Base-by-base conservation (phyloP, 345 rosid genomes). In the Mallotus nudiflorus region DNA sequence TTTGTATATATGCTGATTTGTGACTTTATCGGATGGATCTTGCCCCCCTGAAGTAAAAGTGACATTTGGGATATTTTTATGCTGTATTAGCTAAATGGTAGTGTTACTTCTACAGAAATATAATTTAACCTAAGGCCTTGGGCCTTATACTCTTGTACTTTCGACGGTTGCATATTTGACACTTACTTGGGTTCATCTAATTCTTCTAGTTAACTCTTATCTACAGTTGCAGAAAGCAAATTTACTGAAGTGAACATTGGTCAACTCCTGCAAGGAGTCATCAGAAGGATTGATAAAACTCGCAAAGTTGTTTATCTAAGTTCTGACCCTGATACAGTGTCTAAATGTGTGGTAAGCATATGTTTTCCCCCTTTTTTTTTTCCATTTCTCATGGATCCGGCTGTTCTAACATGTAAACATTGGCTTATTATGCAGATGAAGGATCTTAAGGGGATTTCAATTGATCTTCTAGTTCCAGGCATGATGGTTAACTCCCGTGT, bases 391-490 rank as follows among this genome's bases (percentile, higher is more conserved):
- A 27, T 12, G 5, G 58, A 28, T 55, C 24, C 55, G 11, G 62
- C 28, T 48, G 33, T 54, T 68, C 49, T 68, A 59, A 66, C 50
- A 40, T 71, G 28, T 65, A 18, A 5, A 42, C 63, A 60, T 75
- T 63, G 37, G 25, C 22, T 64, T 66, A 76, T 54, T 78, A 42
- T 70, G 35, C 86, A 95, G 99, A 84, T 93, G 78, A 92, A 89
- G 83, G 97, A 87, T 77, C 80, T 89, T 69, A 90, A 80, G 80
- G 97, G 99, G 62, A 83, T 95, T 73, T 92, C 97, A 57, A 86
- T 95, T 77, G 99, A 95, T 82, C 92, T 88, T 82, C 97, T 95
- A 59, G 68, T 82, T 69, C 99, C 99, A 57, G 99, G 99, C 77
- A 89, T 90, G 97, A 81, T 95, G 97, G 89, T 95, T 73, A 90